phyloP scores from a whole-genome alignment of 2,329 filamentous ascomycete genomes.

The Stromatinia cepivora region DNA sequence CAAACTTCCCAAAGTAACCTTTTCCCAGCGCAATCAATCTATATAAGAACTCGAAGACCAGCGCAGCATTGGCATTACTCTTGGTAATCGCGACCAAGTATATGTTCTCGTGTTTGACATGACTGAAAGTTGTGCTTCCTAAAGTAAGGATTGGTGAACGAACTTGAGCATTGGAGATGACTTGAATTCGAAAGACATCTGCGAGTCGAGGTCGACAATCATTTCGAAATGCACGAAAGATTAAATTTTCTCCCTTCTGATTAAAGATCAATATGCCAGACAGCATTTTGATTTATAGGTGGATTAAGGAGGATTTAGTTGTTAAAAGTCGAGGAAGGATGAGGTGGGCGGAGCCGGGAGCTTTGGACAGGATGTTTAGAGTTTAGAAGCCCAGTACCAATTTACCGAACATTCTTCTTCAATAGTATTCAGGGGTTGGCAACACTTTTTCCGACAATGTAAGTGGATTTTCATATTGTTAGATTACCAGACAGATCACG shows the following conservation, averaged over 20 bases:
- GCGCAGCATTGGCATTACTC: conserved; percentile 96
- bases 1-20: conserved; percentile 98
- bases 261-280: conserved; percentile 98
- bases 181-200: conserved; percentile 98
- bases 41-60: conserved; percentile 98
- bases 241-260: conserved; percentile 99
- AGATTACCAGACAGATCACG: conserved; percentile 1
- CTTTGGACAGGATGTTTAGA: not conserved
- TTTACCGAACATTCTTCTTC: conserved; percentile 17
- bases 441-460: not conserved
- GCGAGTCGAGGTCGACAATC: conserved; percentile 96
- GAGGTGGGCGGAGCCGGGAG: conserved; percentile 18
- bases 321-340: conserved; percentile 24
- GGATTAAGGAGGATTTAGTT: conserved; percentile 13
- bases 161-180: conserved; percentile 97
- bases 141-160: conserved; percentile 96
- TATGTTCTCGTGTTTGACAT: conserved; percentile 99
- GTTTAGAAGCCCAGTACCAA: not conserved
- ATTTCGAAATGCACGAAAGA: conserved; percentile 97
- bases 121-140: conserved; percentile 96
- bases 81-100: conserved; percentile 97
- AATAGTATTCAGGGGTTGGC: not conserved
- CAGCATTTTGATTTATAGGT: conserved; percentile 65
- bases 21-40: conserved; percentile 85
- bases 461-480: not conserved